Evolutionary conservation across 148 eudicot genomes (phyloP), one percentile per base, ranked within the genome.

Genomic region (Chenopodium berlandieri): DNA sequence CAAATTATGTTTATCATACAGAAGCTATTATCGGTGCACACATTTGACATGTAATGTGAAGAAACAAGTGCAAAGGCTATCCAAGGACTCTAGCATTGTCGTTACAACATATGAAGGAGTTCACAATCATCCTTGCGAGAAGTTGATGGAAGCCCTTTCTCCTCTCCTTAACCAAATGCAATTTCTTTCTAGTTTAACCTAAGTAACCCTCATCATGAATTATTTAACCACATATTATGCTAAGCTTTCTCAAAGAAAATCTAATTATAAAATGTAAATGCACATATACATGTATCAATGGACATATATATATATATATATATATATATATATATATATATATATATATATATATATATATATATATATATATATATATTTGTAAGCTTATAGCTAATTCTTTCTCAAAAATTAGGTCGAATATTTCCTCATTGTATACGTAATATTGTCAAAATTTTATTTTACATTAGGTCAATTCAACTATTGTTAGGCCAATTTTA

Each of bases 11-110:
- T 47, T 40, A 17, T 4, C 72, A 22, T 17, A 54, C 78, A 93
- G 97, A 89, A 91, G 94, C 75, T 93, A 93, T 76, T 93, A 93
- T n/a, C 80, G 97, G 56, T 93, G 97, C 89, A 90, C 90, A 3
- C 90, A 91, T 73, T 82, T 84, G 44, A 91, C 97, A 7, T 93
- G 97, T 86, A 89, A 83, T 31, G 97, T 93, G 84, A 93, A 91
- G 92, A 93, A 93, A 88, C 97, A 93, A 72, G 90, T 93, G 58
- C 92, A 93, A 63, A 88, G 97, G 83, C 87, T 88, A 47, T 85
- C 90, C 1, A 89, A 84, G 52, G 97, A 92, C 76, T 83, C 85
- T 3, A 79, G 85, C 83, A 85, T 87, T 1, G 93, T 93, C 1
- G 91, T 85, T 63, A 93, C 97, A 19, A 91, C 97, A 1, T 93